Conservation (phyloP, 257 asterid species). For the Knoxia roxburghii region DNA sequence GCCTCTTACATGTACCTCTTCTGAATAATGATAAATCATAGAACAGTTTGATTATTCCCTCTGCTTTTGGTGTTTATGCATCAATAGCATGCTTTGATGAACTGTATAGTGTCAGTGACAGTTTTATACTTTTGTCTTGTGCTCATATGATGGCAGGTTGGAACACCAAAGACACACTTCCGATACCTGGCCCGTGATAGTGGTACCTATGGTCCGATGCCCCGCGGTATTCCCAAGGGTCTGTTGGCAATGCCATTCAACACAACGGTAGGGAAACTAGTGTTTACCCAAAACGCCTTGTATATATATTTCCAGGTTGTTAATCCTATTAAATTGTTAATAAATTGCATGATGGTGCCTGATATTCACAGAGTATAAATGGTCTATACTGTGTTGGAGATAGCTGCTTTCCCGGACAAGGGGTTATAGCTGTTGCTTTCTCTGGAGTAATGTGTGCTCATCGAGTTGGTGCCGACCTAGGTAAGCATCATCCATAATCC, state of each 20-base stretch:
- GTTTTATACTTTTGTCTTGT: conserved; percentile 8
- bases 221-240: conserved; percentile 75
- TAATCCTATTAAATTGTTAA: neutral
- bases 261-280: conserved; percentile 61
- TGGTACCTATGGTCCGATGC: conserved; percentile 98
- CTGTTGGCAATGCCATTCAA: conserved; percentile 95
- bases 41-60: neutral
- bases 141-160: conserved; percentile 58
- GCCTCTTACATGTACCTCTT: neutral
- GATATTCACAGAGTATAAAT: conserved; percentile 60
- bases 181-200: conserved; percentile 95
- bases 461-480: conserved; percentile 94
- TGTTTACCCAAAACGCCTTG: neutral
- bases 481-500: conserved; percentile 28
- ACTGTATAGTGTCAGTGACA: conserved; percentile 2
- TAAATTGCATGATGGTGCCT: conserved; percentile 16
- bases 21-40: neutral
- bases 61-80: neutral
- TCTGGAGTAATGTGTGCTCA: conserved; percentile 99
- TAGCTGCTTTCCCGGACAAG: conserved; percentile 99
- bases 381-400: conserved; percentile 97
- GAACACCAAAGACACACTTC: conserved; percentile 93
- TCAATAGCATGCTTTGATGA: neutral
- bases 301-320: no score
- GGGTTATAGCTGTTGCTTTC: conserved; percentile 96